Evolutionary conservation across 225 moss, liverwort and hornwort genomes (phyloP), one percentile per base, ranked within the genome.

Genomic region (Sphagnum contortum): DNA sequence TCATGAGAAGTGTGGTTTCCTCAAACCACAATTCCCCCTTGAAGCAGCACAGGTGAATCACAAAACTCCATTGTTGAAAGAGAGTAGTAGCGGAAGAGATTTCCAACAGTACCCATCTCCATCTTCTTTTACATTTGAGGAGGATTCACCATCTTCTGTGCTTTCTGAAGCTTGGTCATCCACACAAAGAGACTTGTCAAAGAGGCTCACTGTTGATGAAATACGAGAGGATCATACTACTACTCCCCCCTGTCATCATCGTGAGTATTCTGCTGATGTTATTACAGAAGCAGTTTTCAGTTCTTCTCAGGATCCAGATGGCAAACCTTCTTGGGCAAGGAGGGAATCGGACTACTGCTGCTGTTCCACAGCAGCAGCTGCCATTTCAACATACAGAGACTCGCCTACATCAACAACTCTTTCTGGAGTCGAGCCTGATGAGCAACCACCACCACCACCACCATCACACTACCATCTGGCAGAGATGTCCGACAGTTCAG

Each of bases 401-500:
- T 82, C 78, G 5, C 78, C 82, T 4, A 62, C 75, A 62, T 82
- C 82, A 5, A 73, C 78, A 29, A 57, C 70, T 78, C 0, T 82
- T 68, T 2, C 72, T 67, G 47, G 29, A 29, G 29, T 29, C 29
- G 76, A 76, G 29, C 67, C 55, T 9, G 74, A 75, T 51, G 75
- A 78, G 55, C 48, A 55, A 64, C 72, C 72, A 1, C 29, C 29
- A 29, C 0, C 29, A 29, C 29, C 29, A 29, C 29, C 0, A 29
- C 29, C 29, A 29, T 29, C 29, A 29, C 29, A 29, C 29, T 29
- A 29, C 29, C 75, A 57, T 45, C 3, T 11, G 56, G 12, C 10
- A 10, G 64, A 50, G 60, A 54, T 63, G 14, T 72, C 77, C 4
- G 77, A 75, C 45, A 45, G 76, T 57, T 68, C 76, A 2, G 76